Conservation (phyloP, 192 early-diverging fungal genomes). For the Umbelopsis ramanniana region DNA sequence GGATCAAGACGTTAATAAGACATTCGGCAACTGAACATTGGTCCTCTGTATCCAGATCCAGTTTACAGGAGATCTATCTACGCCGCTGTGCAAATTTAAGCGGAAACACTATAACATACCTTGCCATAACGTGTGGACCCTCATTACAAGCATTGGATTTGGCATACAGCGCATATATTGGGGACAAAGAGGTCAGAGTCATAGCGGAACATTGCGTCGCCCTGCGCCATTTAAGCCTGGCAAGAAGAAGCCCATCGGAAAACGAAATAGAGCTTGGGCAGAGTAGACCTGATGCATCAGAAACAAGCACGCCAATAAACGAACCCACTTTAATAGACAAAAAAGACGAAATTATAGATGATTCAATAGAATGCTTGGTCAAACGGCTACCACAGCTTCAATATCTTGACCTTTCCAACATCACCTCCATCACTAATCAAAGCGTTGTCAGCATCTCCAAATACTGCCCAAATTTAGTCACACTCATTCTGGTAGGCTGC, state of each 20-base stretch:
- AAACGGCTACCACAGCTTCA: background rate
- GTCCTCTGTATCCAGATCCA: background rate
- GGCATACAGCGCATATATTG: background rate
- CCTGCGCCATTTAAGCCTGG: background rate
- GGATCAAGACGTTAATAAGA: background rate
- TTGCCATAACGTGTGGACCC: background rate
- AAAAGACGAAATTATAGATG: background rate
- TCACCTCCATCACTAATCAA: background rate
- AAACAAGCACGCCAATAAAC: too few species aligned
- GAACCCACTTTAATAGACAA: background rate
- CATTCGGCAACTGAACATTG: background rate
- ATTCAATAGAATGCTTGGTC: background rate
- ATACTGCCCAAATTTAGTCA: background rate
- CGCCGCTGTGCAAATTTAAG: background rate
- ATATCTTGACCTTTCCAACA: conserved; percentile 9
- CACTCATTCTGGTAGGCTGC: conserved; percentile 1
- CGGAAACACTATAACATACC: background rate
- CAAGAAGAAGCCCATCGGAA: background rate
- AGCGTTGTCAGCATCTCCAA: background rate
- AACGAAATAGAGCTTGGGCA: background rate
- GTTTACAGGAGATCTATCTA: background rate
- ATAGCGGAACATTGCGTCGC: background rate
- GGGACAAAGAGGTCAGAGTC: background rate
- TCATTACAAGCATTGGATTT: background rate
- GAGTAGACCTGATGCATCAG: background rate